phyloP scores from a whole-genome alignment of 2,329 filamentous ascomycete species.

The Cadophora sp. region DNA sequence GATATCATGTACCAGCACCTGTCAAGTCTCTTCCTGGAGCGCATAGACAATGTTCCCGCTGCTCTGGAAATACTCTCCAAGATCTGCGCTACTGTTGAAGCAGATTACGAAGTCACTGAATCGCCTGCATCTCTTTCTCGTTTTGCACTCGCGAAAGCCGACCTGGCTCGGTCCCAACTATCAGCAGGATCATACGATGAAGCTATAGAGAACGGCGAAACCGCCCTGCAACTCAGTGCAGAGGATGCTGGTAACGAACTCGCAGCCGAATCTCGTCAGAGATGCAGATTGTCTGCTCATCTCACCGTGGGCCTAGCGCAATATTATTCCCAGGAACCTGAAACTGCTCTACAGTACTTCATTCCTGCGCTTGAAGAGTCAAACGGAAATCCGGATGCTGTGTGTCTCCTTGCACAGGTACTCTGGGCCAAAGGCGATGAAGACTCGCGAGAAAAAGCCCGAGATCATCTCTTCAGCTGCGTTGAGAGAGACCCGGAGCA shows the following conservation, averaged over 20 bases:
- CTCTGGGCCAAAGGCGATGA: slow-evolving; percentile 88
- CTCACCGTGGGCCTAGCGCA: slow-evolving; percentile 84
- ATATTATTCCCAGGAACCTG: slow-evolving; percentile 72
- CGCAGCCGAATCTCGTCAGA: slow-evolving; percentile 67
- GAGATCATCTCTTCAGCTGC: slow-evolving; percentile 79
- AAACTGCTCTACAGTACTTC: slow-evolving; percentile 79
- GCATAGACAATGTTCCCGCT: slow-evolving; percentile 70
- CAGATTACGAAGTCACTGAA: slow-evolving; percentile 84
- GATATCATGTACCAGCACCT: slow-evolving; percentile 80
- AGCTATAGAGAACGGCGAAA: slow-evolving; percentile 81
- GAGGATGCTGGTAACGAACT: slow-evolving; percentile 74
- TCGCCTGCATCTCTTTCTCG: slow-evolving; percentile 74
- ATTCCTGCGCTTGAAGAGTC: slow-evolving; percentile 81
- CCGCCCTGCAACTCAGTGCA: slow-evolving; percentile 77
- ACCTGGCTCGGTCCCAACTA: slow-evolving; percentile 84
- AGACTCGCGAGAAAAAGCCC: slow-evolving; percentile 75
- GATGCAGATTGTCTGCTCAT: slow-evolving; percentile 81
- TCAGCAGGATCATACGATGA: slow-evolving; percentile 68
- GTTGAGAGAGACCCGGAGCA: slow-evolving; percentile 79
- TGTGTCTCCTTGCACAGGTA: slow-evolving; percentile 88
- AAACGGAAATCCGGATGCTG: slow-evolving; percentile 77
- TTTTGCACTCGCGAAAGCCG: slow-evolving; percentile 84
- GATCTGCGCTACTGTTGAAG: slow-evolving; percentile 75
- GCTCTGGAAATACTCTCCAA: slow-evolving; percentile 69
- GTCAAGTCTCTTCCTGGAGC: slow-evolving; percentile 80